Conservation (phyloP, 805 yeast species). For the Nakazawaea peltata region DNA sequence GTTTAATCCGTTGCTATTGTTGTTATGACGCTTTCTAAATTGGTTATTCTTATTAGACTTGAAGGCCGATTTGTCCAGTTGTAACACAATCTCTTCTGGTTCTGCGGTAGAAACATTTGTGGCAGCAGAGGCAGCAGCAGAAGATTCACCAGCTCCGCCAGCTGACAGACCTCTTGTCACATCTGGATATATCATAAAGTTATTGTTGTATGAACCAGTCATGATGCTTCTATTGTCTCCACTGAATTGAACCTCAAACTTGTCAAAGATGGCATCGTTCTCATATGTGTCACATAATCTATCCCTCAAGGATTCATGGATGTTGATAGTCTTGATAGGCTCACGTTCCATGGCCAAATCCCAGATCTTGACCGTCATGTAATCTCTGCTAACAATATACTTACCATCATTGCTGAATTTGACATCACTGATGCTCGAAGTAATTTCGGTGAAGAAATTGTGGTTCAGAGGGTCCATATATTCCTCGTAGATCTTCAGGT, state of each 20-base stretch:
- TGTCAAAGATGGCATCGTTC: slow-evolving; percentile 96
- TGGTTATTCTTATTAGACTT: slow-evolving; percentile 37
- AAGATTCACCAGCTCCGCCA: slow-evolving; percentile 13
- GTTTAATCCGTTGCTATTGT: slow-evolving; percentile 8
- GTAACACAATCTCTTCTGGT: slow-evolving; percentile 66
- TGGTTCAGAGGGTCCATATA: slow-evolving; percentile 87
- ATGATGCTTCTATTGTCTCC: slow-evolving; percentile 89
- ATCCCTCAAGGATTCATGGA: slow-evolving; percentile 92
- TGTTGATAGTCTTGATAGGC: slow-evolving; percentile 89
- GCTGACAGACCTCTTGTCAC: too few species aligned
- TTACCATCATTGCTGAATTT: slow-evolving; percentile 88
- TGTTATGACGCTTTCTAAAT: slow-evolving; percentile 29
- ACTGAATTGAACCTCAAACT: slow-evolving; percentile 91
- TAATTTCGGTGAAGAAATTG: slow-evolving; percentile 95
- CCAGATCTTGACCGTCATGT: slow-evolving; percentile 97
- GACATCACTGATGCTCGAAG: slow-evolving; percentile 88
- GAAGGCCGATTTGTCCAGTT: slow-evolving; percentile 97
- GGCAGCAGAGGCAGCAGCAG: background rate
- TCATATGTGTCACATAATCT: slow-evolving; percentile 95
- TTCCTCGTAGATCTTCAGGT: slow-evolving; percentile 84
- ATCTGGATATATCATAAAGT: slow-evolving; percentile 94
- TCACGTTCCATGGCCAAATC: slow-evolving; percentile 94
- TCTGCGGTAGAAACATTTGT: background rate
- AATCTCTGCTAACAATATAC: slow-evolving; percentile 94
- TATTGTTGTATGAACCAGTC: slow-evolving; percentile 97